Percentiles rank a stretch among this genome's conserved stretches.
These are phyloP conservation scores for Fomitopsis palustris DNA, from an alignment of 1,284 basidiomycete species.

Conservation along the genomic window DNA sequence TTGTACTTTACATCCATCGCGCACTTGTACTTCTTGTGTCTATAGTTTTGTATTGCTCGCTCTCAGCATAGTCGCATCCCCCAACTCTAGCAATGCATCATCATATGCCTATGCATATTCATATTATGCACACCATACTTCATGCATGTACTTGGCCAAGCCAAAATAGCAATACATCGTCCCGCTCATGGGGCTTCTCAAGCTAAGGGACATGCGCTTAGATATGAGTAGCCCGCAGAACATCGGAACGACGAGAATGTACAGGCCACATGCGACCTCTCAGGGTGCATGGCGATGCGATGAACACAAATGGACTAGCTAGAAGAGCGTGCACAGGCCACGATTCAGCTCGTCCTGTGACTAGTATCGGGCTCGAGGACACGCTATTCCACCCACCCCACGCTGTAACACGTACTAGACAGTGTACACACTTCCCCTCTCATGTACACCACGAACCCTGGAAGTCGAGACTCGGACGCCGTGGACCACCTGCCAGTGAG, in stretches of 20 bases:
- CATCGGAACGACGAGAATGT: too few species aligned
- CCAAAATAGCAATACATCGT: neutral
- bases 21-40: conserved; percentile 15
- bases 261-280: neutral
- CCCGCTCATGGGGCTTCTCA: neutral
- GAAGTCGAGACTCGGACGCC: neutral
- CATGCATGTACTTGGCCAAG: neutral
- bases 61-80: conserved; percentile 1
- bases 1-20: conserved; percentile 17
- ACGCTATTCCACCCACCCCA: neutral
- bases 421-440: neutral
- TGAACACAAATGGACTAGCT: neutral
- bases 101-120: neutral
- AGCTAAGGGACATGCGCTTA: neutral
- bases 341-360: neutral
- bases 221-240: neutral
- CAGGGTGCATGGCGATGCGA: neutral
- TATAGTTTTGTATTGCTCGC: conserved; percentile 6
- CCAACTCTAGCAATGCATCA: neutral
- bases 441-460: neutral
- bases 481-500: neutral
- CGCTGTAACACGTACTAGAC: neutral
- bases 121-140: neutral
- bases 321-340: neutral
- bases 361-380: neutral